Conservation (phyloP, 1,139 yeast species). For the Blastobotrys malaysiensis region DNA sequence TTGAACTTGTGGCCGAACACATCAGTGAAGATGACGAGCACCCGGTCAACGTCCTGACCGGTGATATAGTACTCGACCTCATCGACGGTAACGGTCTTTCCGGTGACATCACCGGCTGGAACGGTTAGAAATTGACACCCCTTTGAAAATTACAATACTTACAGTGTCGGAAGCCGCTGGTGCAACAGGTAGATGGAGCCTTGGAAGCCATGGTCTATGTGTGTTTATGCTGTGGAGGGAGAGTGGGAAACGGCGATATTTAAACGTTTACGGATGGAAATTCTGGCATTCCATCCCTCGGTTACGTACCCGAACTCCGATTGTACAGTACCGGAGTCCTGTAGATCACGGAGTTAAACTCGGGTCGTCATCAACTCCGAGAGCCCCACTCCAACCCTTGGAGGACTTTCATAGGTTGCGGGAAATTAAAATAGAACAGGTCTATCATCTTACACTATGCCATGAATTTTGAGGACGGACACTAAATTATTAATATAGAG, state of each 20-base stretch:
- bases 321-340: too few species aligned
- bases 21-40: slow-evolving; percentile 64
- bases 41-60: slow-evolving; percentile 43
- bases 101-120: slow-evolving; percentile 36
- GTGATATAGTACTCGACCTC: slow-evolving; percentile 52
- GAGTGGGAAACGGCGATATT: background rate
- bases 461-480: too few species aligned
- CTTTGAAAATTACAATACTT: slow-evolving; percentile 52
- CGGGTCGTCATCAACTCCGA: too few species aligned
- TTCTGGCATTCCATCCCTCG: background rate
- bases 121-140: slow-evolving; percentile 65
- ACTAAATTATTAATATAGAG: too few species aligned
- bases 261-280: background rate
- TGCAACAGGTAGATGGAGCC: slow-evolving; percentile 29
- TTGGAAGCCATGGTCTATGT: slow-evolving; percentile 31
- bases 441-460: too few species aligned
- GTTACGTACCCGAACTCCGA: too few species aligned
- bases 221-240: background rate
- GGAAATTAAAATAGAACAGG: too few species aligned
- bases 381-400: too few species aligned
- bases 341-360: too few species aligned
- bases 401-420: too few species aligned
- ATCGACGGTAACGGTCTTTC: slow-evolving; percentile 38
- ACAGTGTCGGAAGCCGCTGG: slow-evolving; percentile 25
- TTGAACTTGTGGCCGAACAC: slow-evolving; percentile 54